Percentiles rank a stretch among this genome's conserved stretches.
Evolutionary conservation across 2,329 filamentous ascomycete species (phyloP).

Genomic region (Dactylella cylindrospora): DNA sequence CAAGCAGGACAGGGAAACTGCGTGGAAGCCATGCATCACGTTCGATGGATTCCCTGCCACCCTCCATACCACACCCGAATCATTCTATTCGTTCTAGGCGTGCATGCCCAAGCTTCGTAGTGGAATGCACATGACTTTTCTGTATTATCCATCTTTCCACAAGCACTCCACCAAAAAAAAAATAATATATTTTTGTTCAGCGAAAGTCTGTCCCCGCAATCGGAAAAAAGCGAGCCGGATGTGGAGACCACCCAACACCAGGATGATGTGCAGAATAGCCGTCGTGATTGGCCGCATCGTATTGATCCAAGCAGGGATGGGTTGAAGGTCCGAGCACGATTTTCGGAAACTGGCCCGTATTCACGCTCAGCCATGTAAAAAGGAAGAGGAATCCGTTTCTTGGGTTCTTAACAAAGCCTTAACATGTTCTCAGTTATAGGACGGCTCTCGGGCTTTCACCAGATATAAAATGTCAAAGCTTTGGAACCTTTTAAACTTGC

Average conservation of each 20-base stretch:
- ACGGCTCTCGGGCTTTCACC: too few relatives aligned
- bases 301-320: conserved; percentile 6
- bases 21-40: conserved; percentile 40
- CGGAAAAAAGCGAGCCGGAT: conserved; percentile 45
- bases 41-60: conserved; percentile 44
- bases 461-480: conserved; percentile 44
- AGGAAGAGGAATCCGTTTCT: conserved; percentile 13
- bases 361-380: conserved; percentile 37
- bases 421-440: too few relatives aligned
- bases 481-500: conserved; percentile 20
- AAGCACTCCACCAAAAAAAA: conserved; percentile 19
- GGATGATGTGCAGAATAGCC: conserved; percentile 18
- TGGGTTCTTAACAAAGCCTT: too few relatives aligned
- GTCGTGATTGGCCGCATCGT: conserved; percentile 4
- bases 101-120: conserved; percentile 4
- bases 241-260: conserved; percentile 29
- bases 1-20: conserved; percentile 39
- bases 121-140: conserved; percentile 42
- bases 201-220: conserved; percentile 35
- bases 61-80: conserved; percentile 31
- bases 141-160: conserved; percentile 8
- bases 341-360: conserved; percentile 43
- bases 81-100: conserved; percentile 34
- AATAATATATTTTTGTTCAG: conserved; percentile 32
- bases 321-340: conserved; percentile 29